These are phyloP conservation scores for Croton laevigatus DNA, from an alignment of 441 rosid genomes.

Conservation along the genomic window DNA sequence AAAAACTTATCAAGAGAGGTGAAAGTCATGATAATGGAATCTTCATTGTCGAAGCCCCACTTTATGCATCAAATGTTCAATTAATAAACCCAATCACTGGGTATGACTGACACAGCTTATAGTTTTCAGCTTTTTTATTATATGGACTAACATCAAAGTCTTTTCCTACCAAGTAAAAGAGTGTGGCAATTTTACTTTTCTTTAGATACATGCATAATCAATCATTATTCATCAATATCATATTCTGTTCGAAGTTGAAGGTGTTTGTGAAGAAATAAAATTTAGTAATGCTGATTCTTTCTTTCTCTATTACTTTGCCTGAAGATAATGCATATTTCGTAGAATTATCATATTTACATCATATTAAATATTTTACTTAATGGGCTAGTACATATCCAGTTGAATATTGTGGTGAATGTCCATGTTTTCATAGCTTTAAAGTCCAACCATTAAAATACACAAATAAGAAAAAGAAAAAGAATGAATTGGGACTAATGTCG, in stretches of 20 bases:
- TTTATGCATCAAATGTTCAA: constrained; percentile 92
- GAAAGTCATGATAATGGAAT: constrained; percentile 92
- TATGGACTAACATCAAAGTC: not conserved
- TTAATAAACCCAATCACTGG: constrained; percentile 88
- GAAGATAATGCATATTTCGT: not conserved
- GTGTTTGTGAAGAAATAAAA: not conserved
- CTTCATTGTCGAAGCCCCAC: constrained; percentile 87
- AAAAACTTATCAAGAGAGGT: constrained; percentile 90
- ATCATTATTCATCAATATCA: too few relatives aligned
- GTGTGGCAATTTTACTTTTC: not conserved
- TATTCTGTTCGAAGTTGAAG: not conserved
- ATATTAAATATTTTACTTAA: not conserved
- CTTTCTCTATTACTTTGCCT: not conserved
- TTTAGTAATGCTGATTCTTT: not conserved
- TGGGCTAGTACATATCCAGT: not conserved
- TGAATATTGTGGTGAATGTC: not conserved
- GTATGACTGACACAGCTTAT: constrained; percentile 33
- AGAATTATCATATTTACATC: not conserved
- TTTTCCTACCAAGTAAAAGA: not conserved
- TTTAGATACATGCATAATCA: not conserved
- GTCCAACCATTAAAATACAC: not conserved
- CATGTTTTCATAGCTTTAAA: not conserved
- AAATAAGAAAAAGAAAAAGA: not conserved
- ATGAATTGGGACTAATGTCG: not conserved
- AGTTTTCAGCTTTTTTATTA: not conserved